A percentile compares a stretch with the other conserved stretches of the same genome.
Conservation (phyloP, 176 grass and related monocot genomes). For the Miscanthus lutarioriparius region DNA sequence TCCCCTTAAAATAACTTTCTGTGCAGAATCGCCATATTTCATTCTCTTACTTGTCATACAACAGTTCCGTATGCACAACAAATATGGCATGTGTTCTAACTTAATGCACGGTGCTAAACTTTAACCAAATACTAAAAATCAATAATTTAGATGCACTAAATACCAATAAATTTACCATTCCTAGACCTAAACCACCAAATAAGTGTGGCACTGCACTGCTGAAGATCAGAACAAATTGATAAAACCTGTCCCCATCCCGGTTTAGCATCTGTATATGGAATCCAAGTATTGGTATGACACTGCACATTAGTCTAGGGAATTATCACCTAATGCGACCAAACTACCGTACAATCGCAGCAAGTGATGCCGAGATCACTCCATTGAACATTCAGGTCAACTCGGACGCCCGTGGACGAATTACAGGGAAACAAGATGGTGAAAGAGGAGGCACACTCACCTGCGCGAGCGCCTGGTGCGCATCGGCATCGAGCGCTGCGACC, state of each 20-base stretch:
- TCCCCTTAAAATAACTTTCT: background rate
- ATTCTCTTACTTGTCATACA: background rate
- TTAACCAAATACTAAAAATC: background rate
- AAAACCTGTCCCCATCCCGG: background rate
- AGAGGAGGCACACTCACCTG: constrained; percentile 50
- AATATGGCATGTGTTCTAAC: background rate
- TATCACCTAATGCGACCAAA: background rate
- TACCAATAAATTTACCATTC: background rate
- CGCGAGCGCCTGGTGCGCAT: constrained; percentile 80
- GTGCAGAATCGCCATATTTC: background rate
- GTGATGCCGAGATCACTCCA: background rate
- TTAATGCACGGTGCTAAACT: background rate
- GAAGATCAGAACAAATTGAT: background rate
- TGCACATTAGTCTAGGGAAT: background rate
- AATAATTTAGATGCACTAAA: background rate
- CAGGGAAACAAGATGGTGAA: constrained; percentile 13
- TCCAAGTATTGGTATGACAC: background rate
- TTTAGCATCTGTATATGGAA: background rate
- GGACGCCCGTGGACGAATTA: background rate
- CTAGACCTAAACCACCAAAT: background rate
- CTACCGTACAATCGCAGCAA: background rate
- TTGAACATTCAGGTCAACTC: constrained; percentile 24
- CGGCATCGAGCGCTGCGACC: constrained; percentile 83
- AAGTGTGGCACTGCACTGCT: background rate
- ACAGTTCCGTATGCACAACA: background rate